Base-by-base conservation (phyloP, 805 yeast genomes). In the Ogataea henricii region DNA sequence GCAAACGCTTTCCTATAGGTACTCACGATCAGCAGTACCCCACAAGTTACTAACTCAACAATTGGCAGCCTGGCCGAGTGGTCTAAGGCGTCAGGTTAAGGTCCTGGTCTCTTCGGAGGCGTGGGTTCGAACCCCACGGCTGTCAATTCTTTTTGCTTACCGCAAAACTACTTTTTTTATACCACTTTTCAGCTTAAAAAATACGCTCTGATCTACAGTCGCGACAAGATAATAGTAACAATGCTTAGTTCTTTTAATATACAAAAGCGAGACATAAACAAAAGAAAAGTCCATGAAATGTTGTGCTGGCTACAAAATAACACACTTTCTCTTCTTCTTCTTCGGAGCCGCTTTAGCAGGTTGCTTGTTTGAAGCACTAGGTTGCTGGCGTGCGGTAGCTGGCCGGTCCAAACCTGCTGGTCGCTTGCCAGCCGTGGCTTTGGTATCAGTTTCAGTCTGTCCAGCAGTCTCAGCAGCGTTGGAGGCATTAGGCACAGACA, bases 111-210 rank as follows among this genome's bases (percentile, higher is more conserved):
- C 87, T 82, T 71, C 85, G 85, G 87, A 80, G 86, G 87, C 87
- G 86, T 78, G 87, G 83, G 87, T 82, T 82, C 87, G 87, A 82
- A 82, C 81, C 87, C 83, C 87, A 79, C 85, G 82, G 83, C 79
- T 81, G 81, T 82, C 87, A 82, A 55, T 63, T 65, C 67, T 63
- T 70, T 55, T 53, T 25, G 7, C 9, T 29, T 17, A 16, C 12
- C n/a, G n/a, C 18, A 6, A 38, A 5, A 30, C 17, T n/a, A 38
- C 38, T 12, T 16, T 34, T 34, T 26, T 37, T 16, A 21, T 26
- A 21, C 5, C 25, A 4, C n/a, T n/a, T n/a, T n/a, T n/a, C n/a
- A n/a, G 32, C 7, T 13, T 22, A 6, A 8, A 8, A 6, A 22
- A 22, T 22, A 22, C 6, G 8, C 7, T 17, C 22, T 34, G 22